Base-by-base conservation (phyloP, 441 rosid genomes). In the Lepidium campestre region DNA sequence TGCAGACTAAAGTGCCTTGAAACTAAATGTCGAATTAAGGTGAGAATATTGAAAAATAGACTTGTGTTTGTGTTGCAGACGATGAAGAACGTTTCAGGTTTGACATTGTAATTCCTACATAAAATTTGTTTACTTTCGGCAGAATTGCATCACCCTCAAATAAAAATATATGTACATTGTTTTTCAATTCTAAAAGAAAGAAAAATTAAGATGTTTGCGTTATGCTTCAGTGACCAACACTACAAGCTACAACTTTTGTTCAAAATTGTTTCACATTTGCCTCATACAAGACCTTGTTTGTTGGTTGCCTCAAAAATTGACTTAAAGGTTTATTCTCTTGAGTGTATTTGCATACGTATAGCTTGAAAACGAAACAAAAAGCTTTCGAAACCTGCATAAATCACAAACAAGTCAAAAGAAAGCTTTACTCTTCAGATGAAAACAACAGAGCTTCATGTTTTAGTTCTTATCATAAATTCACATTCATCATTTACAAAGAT, bases 281-380 rank as follows among this genome's bases (percentile, higher is more conserved):
- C 32, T 40, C 17, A 3, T 8, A 40, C 19, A 20, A 40, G 29
- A 15, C 7, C 35, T 58, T n/a, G 19, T 13, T 19, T 32, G 10
- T 11, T n/a, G 40, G 10, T 22, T 32, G 45, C 18, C 52, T 55
- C 42, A 19, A 41, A 29, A 56, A 25, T 25, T 44, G 18, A 72
- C 44, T 58, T 58, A 46, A 60, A 52, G 40, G 35, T 15, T 61
- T 36, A 90, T 84, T 79, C 70, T 83, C 15, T 76, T 52, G 20
- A 90, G 81, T 3, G 87, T 72, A 57, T 88, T 87, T 27, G 70
- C 72, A 25, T 87, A 88, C 14, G 90, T 83, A 67, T 88, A 87
- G 52, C 95, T 88, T 70, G 97, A 93, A 59, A 90, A 83, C 14
- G 83, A 75, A 39, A 90, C 85, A 17, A 93, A 90, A 62, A 93